Conservation (phyloP, 2,329 filamentous ascomycete genomes). For the Colletotrichum sp. region DNA sequence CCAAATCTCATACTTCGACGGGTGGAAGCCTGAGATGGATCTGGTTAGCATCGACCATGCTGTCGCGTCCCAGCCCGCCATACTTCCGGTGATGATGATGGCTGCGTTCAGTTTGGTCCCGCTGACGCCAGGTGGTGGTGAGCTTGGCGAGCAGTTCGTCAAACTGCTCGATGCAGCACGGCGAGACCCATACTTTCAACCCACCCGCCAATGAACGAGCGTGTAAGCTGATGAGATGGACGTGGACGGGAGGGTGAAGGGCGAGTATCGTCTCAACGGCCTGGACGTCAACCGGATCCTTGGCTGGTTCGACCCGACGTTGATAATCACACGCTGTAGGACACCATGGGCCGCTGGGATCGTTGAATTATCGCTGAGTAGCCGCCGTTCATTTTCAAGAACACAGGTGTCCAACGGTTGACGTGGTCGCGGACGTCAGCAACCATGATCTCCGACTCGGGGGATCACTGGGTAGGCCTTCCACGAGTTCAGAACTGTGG, state of each 20-base stretch:
- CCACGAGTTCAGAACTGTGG: too few species aligned
- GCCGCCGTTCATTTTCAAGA: not conserved
- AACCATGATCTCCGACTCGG: too few species aligned
- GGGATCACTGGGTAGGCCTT: too few species aligned
- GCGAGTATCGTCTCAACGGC: not conserved
- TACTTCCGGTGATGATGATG: not conserved
- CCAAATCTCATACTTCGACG: not conserved
- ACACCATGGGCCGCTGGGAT: not conserved
- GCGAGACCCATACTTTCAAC: not conserved
- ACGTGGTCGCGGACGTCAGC: not conserved
- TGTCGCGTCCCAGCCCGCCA: not conserved
- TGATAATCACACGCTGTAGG: rapidly evolving
- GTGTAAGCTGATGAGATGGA: not conserved
- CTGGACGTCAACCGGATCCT: not conserved
- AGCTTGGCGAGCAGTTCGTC: not conserved
- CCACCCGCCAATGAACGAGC: not conserved
- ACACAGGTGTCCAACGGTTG: not conserved
- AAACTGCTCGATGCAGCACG: not conserved
- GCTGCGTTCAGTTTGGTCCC: not conserved
- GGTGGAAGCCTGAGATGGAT: not conserved
- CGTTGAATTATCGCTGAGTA: not conserved
- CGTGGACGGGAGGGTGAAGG: not conserved
- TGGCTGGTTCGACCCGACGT: not conserved
- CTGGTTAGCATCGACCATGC: not conserved
- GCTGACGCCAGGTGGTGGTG: not conserved